A percentile compares a stretch with the other conserved stretches of the same genome.
Conservation (phyloP, 2,329 filamentous ascomycete genomes). For the Zymoseptoria tritici region DNA sequence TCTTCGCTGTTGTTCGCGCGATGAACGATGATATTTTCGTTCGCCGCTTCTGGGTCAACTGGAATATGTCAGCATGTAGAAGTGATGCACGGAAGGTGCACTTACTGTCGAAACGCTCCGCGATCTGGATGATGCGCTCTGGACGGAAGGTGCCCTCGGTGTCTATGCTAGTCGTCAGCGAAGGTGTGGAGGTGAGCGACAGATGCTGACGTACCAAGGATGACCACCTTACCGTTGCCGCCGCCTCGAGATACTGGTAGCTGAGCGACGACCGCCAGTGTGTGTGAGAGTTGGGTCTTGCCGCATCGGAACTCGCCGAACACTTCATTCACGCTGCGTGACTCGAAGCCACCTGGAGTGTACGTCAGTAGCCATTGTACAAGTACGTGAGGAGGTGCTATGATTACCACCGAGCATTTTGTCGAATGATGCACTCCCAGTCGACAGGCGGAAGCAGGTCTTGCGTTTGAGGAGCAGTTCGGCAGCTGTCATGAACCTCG, state of each 20-base stretch:
- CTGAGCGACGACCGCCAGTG: slow-evolving; percentile 58
- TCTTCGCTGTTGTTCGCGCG: slow-evolving; percentile 60
- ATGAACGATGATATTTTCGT: slow-evolving; percentile 61
- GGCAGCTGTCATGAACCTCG: slow-evolving; percentile 58
- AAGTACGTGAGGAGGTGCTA: neutral
- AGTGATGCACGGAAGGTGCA: neutral
- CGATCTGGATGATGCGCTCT: slow-evolving; percentile 59
- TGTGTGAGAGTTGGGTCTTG: slow-evolving; percentile 63
- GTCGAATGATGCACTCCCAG: slow-evolving; percentile 63
- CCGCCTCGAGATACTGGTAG: slow-evolving; percentile 52
- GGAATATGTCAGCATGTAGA: slow-evolving; percentile 4
- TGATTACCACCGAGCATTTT: slow-evolving; percentile 40
- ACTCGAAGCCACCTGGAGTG: slow-evolving; percentile 54
- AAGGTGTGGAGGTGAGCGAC: neutral
- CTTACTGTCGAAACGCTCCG: slow-evolving; percentile 53
- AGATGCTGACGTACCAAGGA: slow-evolving; percentile 44
- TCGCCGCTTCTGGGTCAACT: slow-evolving; percentile 50
- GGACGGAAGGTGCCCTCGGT: slow-evolving; percentile 61
- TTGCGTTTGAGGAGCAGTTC: slow-evolving; percentile 58
- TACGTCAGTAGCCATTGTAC: slow-evolving; percentile 27
- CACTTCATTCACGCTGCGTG: slow-evolving; percentile 61
- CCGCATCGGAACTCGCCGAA: slow-evolving; percentile 59
- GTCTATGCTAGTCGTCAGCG: slow-evolving; percentile 23
- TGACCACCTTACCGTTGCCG: slow-evolving; percentile 61
- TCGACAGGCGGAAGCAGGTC: slow-evolving; percentile 57